phyloP scores from a whole-genome alignment of 2,329 filamentous ascomycete species.

The Monilinia fructicola region DNA sequence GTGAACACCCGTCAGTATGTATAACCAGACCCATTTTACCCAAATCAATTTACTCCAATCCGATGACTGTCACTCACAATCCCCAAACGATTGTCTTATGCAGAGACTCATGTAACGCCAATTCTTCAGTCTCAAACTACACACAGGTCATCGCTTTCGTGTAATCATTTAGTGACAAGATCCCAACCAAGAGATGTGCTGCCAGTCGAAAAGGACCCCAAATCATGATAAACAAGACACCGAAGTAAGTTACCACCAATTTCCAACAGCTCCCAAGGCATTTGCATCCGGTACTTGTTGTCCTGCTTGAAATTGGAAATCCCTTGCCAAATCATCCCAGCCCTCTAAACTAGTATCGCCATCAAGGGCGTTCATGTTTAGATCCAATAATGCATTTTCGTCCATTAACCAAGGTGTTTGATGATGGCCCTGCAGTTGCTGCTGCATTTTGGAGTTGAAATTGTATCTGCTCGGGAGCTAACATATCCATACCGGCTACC shows the following conservation, averaged over 20 bases:
- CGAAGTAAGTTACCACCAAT: slow-evolving; percentile 35
- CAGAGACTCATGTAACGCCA: slow-evolving; percentile 5
- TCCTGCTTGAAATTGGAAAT: slow-evolving; percentile 37
- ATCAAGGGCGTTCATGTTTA: slow-evolving; percentile 37
- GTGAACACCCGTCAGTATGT: not conserved
- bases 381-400: slow-evolving; percentile 32
- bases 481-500: slow-evolving; percentile 32
- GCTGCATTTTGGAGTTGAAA: slow-evolving; percentile 32
- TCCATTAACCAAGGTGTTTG: slow-evolving; percentile 35
- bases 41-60: not conserved
- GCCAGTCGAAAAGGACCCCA: not conserved
- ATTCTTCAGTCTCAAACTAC: not conserved
- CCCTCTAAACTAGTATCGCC: slow-evolving; percentile 39
- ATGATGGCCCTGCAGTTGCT: slow-evolving; percentile 22
- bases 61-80: not conserved
- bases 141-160: not conserved
- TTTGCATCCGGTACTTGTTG: slow-evolving; percentile 25
- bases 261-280: slow-evolving; percentile 33
- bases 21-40: not conserved
- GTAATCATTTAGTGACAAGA: not conserved
- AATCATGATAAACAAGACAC: not conserved
- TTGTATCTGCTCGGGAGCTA: slow-evolving; percentile 33
- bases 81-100: not conserved
- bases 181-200: not conserved
- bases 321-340: slow-evolving; percentile 42